Base-by-base conservation (phyloP, 2,329 filamentous ascomycete species). In the Sclerotinia spermophila region DNA sequence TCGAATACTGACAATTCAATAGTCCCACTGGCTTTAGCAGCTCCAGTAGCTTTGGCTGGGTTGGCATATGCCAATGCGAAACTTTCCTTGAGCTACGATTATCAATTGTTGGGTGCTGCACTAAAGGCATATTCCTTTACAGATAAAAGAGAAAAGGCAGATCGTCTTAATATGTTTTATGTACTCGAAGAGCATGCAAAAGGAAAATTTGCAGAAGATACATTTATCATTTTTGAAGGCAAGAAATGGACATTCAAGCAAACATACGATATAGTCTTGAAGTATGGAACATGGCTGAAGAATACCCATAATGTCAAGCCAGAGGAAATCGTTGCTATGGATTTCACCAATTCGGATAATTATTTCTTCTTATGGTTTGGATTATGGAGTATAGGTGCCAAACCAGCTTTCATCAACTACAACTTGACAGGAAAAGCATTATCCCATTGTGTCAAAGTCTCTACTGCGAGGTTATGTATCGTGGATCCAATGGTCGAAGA, bases 321-420 rank as follows among this genome's bases (percentile, higher is more conserved):
- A 38, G 87, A 87, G 59, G 92, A 96, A 67, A 88, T 97, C 45
- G 90, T 97, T 27, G 93, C 92, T 13, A 85, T 97, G 75, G 86
- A 96, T 79, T 92, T 92, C 75, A 90, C 91, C 81, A 97, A 97
- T 79, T 92, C 89, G 55, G 89, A 93, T n/a, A 85, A 86, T 4
- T 95, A 93, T 77, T 77, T 95, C 40, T 92, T 94, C 78, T 73
- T 96, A 13, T 77, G 90, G 85, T 83, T 94, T 69, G 93, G 90
- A 0, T 81, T 97, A 44, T 97, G 93, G 93, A 88, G 90, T 42
- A 88, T 97, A 71, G 94, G 94, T 17, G 93, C 92, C 0, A 89
- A 89, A 70, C 93, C 93, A 0, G 93, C 93, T 0, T 93, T 96
- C 76, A 91, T 97, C 81, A 97, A 97, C 81, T 95, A 94, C 81